Evolutionary conservation across 148 eudicot species (phyloP).

Genomic region (Dysphania ambrosioides): DNA sequence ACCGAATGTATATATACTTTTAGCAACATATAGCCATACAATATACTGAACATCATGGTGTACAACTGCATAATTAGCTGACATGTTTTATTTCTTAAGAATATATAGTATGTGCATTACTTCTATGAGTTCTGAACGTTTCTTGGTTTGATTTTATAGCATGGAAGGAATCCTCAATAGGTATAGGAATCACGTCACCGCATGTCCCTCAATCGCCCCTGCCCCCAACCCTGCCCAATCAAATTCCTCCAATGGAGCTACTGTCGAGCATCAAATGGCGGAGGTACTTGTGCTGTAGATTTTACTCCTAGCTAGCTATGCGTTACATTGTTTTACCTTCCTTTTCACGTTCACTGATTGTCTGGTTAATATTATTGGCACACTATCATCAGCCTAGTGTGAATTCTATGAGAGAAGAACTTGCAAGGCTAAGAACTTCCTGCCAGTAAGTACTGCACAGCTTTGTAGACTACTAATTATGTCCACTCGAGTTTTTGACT

Average conservation of each 20-base stretch:
- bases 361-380: constrained; percentile 9
- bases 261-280: not conserved
- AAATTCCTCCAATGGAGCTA: not conserved
- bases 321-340: too few relatives aligned
- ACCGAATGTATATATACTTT: too few relatives aligned
- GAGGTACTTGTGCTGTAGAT: constrained; percentile 33
- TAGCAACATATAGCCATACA: too few relatives aligned
- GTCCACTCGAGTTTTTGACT: too few relatives aligned
- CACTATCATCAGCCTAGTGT: constrained; percentile 20
- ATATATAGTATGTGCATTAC: not conserved
- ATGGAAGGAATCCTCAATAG: constrained; percentile 49
- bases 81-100: not conserved
- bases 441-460: not conserved
- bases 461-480: too few relatives aligned
- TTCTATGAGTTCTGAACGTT: not conserved
- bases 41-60: too few relatives aligned
- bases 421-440: constrained; percentile 24
- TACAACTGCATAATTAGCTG: too few relatives aligned
- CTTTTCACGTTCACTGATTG: not conserved
- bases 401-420: constrained; percentile 44
- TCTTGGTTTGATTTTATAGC: constrained; percentile 25
- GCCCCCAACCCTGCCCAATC: too few relatives aligned
- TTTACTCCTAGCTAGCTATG: not conserved
- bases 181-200: constrained; percentile 23
- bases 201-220: not conserved